These are phyloP conservation scores for Pugionium dolabratum DNA, from an alignment of 345 rosid genomes.

Conservation along the genomic window DNA sequence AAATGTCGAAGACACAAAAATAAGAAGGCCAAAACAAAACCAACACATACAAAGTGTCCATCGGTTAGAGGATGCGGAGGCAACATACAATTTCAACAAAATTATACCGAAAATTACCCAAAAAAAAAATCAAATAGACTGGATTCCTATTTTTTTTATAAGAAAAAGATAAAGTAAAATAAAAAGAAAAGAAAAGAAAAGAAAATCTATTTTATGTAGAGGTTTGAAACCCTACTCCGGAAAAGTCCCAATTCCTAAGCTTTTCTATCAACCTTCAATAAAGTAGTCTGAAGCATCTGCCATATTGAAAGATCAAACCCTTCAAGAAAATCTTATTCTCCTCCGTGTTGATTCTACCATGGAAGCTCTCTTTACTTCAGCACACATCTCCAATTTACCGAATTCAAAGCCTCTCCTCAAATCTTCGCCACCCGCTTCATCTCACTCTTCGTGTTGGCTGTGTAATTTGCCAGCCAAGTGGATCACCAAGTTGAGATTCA, in stretches of 20 bases:
- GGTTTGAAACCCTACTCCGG: conserved; percentile 31
- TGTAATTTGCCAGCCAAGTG: conserved; percentile 39
- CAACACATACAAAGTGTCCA: too few species aligned
- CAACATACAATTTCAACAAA: too few species aligned
- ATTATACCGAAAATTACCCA: too few species aligned
- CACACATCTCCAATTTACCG: conserved; percentile 45
- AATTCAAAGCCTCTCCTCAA: conserved; percentile 42
- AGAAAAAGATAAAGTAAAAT: neutral
- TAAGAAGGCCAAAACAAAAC: too few species aligned
- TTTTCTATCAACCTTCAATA: neutral
- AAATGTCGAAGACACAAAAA: too few species aligned
- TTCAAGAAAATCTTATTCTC: conserved; percentile 21
- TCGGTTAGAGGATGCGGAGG: too few species aligned
- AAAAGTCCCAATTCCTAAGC: conserved; percentile 30
- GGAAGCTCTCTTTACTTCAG: conserved; percentile 63
- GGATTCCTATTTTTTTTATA: too few species aligned
- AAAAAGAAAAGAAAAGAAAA: neutral
- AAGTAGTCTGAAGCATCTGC: conserved; percentile 28
- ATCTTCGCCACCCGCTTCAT: conserved; percentile 34
- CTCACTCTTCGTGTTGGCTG: conserved; percentile 41
- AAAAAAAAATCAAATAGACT: too few species aligned
- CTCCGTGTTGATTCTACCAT: conserved; percentile 33
- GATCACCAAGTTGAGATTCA: conserved; percentile 51
- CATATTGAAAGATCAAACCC: conserved; percentile 22
- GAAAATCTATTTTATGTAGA: neutral